phyloP scores from a whole-genome alignment of 2,329 filamentous ascomycete species.

The Paraphaeosphaeria minitans region DNA sequence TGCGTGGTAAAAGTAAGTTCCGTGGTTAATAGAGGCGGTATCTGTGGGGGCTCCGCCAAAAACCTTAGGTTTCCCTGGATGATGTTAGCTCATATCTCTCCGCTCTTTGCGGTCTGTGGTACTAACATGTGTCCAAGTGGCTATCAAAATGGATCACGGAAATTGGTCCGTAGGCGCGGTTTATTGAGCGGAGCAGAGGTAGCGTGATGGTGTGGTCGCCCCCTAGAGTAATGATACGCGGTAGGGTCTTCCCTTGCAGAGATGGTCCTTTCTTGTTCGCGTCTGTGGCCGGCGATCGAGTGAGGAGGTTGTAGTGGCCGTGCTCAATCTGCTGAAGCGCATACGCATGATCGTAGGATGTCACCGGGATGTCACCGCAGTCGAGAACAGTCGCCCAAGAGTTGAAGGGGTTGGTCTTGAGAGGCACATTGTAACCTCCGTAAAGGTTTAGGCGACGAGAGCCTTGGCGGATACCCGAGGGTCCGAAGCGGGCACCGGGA shows the following conservation, averaged over 20 bases:
- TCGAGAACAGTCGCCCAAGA: slow-evolving; percentile 81
- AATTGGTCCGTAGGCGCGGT: slow-evolving; percentile 69
- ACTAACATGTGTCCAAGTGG: slow-evolving; percentile 62
- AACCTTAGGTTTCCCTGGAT: slow-evolving; percentile 79
- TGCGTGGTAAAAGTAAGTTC: slow-evolving; percentile 88
- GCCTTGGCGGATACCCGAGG: slow-evolving; percentile 80
- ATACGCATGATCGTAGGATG: slow-evolving; percentile 83
- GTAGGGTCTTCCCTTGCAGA: slow-evolving; percentile 75
- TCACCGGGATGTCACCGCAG: slow-evolving; percentile 84
- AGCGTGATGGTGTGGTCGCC: slow-evolving; percentile 66
- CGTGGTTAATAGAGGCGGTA: slow-evolving; percentile 80
- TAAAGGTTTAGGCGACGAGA: slow-evolving; percentile 85
- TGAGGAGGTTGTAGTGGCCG: slow-evolving; percentile 77
- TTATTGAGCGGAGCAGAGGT: slow-evolving; percentile 61
- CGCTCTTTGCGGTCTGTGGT: slow-evolving; percentile 22
- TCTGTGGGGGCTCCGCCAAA: slow-evolving; percentile 82
- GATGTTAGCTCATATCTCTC: slow-evolving; percentile 28
- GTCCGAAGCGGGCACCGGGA: slow-evolving; percentile 82
- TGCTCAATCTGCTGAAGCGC: slow-evolving; percentile 85
- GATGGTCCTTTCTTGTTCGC: slow-evolving; percentile 70
- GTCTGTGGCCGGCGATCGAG: slow-evolving; percentile 71
- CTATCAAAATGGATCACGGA: slow-evolving; percentile 69
- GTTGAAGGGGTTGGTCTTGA: slow-evolving; percentile 79
- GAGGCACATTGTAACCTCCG: slow-evolving; percentile 84
- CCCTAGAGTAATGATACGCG: slow-evolving; percentile 77